Base-by-base conservation (phyloP, 805 yeast species). In the Kluyveromyces siamensis region DNA sequence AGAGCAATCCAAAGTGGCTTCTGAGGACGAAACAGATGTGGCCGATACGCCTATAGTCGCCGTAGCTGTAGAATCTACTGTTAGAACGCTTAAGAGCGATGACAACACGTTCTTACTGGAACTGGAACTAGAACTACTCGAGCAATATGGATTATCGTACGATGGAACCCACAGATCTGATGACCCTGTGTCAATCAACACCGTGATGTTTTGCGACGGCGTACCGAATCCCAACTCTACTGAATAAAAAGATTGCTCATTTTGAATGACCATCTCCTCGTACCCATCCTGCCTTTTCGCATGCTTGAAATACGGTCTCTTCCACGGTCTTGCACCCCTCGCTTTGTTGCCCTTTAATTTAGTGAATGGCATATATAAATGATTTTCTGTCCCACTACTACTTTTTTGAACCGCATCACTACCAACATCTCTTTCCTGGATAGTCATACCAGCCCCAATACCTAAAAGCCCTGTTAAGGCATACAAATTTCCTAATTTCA, bases 151-250 rank as follows among this genome's bases (percentile, higher is more conserved):
- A 54, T 77, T 79, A 39, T 65, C 56, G 2, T 73, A 60, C 37
- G 72, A 69, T 52, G 76, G 71, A 17, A 82, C 76, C 87, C 87
- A 83, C 19, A 85, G 65, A 61, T 84, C 91, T 0, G 86, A 75
- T 0, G 89, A 83, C 2, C 91, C 93, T 1, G 90, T 84, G 58
- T 84, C 93, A n/a, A 84, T 60, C 37, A 81, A 61, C 9, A 83
- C 79, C 9, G 69, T 70, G 6, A 83, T 69, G n/a, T 68, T 62
- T 56, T 83, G 83, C 0, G 70, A 58, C 1, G 81, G 75, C 0
- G 86, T 76, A 4, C 93, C 91, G 18, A 84, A 60, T 21, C 62
- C 55, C 33, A 78, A 50, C 6, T 65, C 66, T 2, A 73, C 76
- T 17, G 75, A 64, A 54, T 76, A 79, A 52, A 76, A 79, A 7